Percentiles rank a stretch among this genome's conserved stretches.
Evolutionary conservation across 352 stramenopile genomes (phyloP).

Genomic region (Globisporangium okanoganense): DNA sequence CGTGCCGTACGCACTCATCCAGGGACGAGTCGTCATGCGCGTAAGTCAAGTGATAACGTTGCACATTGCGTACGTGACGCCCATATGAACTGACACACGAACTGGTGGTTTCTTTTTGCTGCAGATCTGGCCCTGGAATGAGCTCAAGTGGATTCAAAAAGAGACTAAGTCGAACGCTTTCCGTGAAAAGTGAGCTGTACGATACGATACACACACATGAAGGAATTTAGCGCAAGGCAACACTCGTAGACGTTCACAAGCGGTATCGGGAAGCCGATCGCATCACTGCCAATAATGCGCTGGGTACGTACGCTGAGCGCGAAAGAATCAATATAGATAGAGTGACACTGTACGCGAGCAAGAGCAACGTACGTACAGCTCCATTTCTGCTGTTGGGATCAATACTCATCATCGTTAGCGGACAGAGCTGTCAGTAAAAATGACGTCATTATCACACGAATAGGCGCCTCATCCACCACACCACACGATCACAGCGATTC

Average conservation of each 20-base stretch:
- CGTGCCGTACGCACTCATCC: constrained; percentile 89
- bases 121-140: constrained; percentile 78
- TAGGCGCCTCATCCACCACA: too few relatives aligned
- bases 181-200: constrained; percentile 35
- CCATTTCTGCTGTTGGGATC: too few relatives aligned
- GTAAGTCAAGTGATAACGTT: constrained; percentile 42
- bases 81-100: background rate
- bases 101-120: background rate
- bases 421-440: too few relatives aligned
- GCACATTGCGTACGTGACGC: background rate
- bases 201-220: background rate
- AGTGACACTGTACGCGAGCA: too few relatives aligned
- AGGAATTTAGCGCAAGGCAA: background rate
- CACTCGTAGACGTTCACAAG: background rate
- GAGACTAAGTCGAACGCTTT: constrained; percentile 51
- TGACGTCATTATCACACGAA: too few relatives aligned
- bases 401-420: too few relatives aligned
- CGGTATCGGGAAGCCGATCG: background rate
- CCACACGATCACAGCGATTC: too few relatives aligned
- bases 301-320: too few relatives aligned
- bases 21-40: constrained; percentile 86
- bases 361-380: too few relatives aligned
- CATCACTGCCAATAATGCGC: background rate
- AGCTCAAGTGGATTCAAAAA: constrained; percentile 64
- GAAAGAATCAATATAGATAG: too few relatives aligned